Conservation (phyloP, 1,284 basidiomycete genomes). For the Irpex lacteus region DNA sequence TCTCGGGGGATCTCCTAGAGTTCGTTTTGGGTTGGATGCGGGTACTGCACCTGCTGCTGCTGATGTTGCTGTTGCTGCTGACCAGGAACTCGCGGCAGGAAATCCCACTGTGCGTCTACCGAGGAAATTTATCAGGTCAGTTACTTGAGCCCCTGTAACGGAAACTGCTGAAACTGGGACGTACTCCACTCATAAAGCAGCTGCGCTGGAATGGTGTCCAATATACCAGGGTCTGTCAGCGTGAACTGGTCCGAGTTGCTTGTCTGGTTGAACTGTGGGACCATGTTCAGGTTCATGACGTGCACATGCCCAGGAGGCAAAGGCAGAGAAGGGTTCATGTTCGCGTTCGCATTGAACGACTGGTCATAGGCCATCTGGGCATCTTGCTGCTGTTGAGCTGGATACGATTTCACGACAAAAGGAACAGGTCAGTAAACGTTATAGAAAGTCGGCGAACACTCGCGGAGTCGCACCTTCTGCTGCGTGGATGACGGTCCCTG, state of each 20-base stretch:
- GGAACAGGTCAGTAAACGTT: slow-evolving; percentile 9
- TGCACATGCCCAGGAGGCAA: slow-evolving; percentile 53
- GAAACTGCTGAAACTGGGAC: slow-evolving; percentile 34
- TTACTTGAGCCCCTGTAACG: not conserved
- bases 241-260: slow-evolving; percentile 58
- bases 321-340: slow-evolving; percentile 57
- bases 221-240: slow-evolving; percentile 66
- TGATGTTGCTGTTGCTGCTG: slow-evolving; percentile 2
- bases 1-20: not conserved
- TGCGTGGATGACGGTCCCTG: slow-evolving; percentile 59
- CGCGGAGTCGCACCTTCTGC: slow-evolving; percentile 19
- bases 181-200: slow-evolving; percentile 83
- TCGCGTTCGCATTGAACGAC: slow-evolving; percentile 29
- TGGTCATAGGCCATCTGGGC: slow-evolving; percentile 35
- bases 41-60: slow-evolving; percentile 6
- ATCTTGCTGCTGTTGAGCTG: slow-evolving; percentile 14
- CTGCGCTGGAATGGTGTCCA: slow-evolving; percentile 80
- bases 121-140: not conserved
- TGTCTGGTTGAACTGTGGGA: slow-evolving; percentile 52
- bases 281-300: slow-evolving; percentile 56
- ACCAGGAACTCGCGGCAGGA: slow-evolving; percentile 34
- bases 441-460: slow-evolving; percentile 15
- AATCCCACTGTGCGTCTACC: slow-evolving; percentile 60
- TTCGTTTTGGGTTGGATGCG: slow-evolving; percentile 5
- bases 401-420: not conserved